Evolutionary conservation across 2,329 filamentous ascomycete genomes (phyloP), one percentile per base, ranked within the genome.

Genomic region (Malbranchea zuffiana): DNA sequence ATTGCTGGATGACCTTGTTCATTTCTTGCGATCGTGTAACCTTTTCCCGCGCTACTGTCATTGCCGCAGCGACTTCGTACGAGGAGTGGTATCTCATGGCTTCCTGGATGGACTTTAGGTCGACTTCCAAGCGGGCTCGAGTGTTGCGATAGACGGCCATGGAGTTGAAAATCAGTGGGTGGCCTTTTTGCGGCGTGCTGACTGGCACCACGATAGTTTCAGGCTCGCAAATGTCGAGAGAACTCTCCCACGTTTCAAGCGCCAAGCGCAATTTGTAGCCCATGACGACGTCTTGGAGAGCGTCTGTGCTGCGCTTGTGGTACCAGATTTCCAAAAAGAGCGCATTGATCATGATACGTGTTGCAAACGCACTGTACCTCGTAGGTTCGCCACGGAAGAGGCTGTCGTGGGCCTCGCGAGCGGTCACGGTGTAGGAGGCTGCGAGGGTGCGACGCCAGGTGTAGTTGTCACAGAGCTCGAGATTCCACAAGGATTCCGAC

Each of bases 321-420:
- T 94, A 93, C 90, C 90, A 98, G 2, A 96, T 88, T 61, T 96
- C 90, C 32, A 98, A 72, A 70, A 96, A 98, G 46, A 98, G 71
- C 7, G 90, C 88, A 54, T 96, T 98, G 71, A 96, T 95, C 84
- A 98, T 92, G 46, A 96, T 85, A 44, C 90, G 84, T 7, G 90
- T 93, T 4, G 87, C 88, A 57, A 96, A 98, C 1, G 88, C 88
- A 55, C 88, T 96, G 68, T 96, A 98, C 50, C 81, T 80, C 35
- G 88, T 75, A 40, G 75, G 75, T 56, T 95, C 85, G 46, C 88
- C 90, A 59, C 94, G 86, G 69, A 96, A 96, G 3, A 98, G 75
- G 44, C 86, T 87, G 61, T 93, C 86, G 54, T 96, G 88, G 1
- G 90, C 88, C 53, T 92, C 81, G 62, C 90, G 82, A 56, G 96